Percentiles rank a stretch among this genome's conserved stretches.
Evolutionary conservation across 1,284 basidiomycete species (phyloP).

Genomic region (Blastosporella zonata): DNA sequence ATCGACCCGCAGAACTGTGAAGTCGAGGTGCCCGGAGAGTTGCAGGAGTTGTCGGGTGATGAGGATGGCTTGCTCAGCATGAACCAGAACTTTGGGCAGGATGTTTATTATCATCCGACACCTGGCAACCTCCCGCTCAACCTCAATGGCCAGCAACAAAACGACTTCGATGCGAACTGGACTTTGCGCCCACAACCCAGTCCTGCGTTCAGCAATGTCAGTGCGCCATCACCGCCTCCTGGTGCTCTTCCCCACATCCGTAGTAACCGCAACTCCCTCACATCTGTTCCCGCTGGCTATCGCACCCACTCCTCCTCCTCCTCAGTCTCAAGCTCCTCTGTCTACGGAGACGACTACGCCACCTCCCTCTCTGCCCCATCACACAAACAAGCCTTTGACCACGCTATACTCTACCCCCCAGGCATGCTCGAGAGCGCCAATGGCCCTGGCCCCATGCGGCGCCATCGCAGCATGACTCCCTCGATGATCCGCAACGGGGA

Average conservation of each 20-base stretch:
- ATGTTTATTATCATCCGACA: slow-evolving; percentile 15
- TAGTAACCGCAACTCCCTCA: slow-evolving; percentile 21
- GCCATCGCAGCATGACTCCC: slow-evolving; percentile 75
- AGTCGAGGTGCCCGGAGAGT: slow-evolving; percentile 53
- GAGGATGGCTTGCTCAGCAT: slow-evolving; percentile 52
- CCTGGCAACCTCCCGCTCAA: background rate
- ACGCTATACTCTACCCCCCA: slow-evolving; percentile 45
- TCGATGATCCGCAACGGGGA: slow-evolving; percentile 49
- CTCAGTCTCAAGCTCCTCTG: slow-evolving; percentile 29
- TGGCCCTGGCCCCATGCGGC: slow-evolving; percentile 53
- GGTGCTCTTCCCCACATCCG: slow-evolving; percentile 25
- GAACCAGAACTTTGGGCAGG: slow-evolving; percentile 14
- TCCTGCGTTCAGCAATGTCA: slow-evolving; percentile 40
- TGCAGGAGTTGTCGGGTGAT: slow-evolving; percentile 56
- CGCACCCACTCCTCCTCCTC: slow-evolving; percentile 31
- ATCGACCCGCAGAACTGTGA: slow-evolving; percentile 53
- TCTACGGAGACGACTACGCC: slow-evolving; percentile 35
- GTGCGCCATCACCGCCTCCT: slow-evolving; percentile 33
- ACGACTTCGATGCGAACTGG: slow-evolving; percentile 29
- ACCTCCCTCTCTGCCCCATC: slow-evolving; percentile 63
- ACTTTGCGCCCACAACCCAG: slow-evolving; percentile 28
- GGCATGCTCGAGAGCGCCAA: slow-evolving; percentile 31
- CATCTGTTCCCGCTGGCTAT: slow-evolving; percentile 22
- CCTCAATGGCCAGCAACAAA: slow-evolving; percentile 3
- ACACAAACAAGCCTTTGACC: slow-evolving; percentile 66